Evolutionary conservation across 2,329 filamentous ascomycete genomes (phyloP), one percentile per base, ranked within the genome.

Genomic region (Pseudocercospora musae): DNA sequence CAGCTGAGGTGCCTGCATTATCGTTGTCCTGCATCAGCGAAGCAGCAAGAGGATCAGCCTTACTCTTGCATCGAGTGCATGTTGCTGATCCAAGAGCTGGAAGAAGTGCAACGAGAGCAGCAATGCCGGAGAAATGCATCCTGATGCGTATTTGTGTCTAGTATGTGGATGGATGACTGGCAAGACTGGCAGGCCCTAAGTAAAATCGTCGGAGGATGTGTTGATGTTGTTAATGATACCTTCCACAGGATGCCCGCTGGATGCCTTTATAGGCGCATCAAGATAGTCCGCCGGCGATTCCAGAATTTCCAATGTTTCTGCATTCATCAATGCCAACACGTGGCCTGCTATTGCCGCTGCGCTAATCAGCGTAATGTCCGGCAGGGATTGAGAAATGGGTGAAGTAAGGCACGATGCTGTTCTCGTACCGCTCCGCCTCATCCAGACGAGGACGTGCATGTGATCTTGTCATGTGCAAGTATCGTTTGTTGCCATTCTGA

Each of bases 1-100:
- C 62, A 18, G 21, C 7, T 15, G 48, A 27, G 18, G 40, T 50
- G 54, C 62, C 62, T 11, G 62, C 59, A 23, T 64, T 62, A 31
- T 20, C 7, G 18, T 59, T 56, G 46, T 9, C 27, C 21, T 15
- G 23, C 46, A 52, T 18, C 25, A 52, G 11, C 2, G 48, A 52
- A n/a, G 48, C 25, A 27, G 48, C 48, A 11, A 52, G 15, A 27
- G 48, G n/a, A 18, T 29, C 48, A 27, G 21, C n/a, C 15, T 52
- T 25, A 23, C 48, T 52, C 25, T 52, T 52, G 48, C 48, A 29
- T 52, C 25, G 21, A 18, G 48, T 52, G 48, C 48, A 52, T n/a
- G 21, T 29, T 18, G 25, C 25, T 52, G 48, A 52, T 18, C 21
- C 48, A 27, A 29, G 25, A 27, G 25, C 48, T 52, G 48, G 48